Percentiles rank a stretch among this genome's conserved stretches.
These are phyloP conservation scores for Venturia oleaginea DNA, from an alignment of 2,329 filamentous ascomycete genomes.

Conservation along the genomic window DNA sequence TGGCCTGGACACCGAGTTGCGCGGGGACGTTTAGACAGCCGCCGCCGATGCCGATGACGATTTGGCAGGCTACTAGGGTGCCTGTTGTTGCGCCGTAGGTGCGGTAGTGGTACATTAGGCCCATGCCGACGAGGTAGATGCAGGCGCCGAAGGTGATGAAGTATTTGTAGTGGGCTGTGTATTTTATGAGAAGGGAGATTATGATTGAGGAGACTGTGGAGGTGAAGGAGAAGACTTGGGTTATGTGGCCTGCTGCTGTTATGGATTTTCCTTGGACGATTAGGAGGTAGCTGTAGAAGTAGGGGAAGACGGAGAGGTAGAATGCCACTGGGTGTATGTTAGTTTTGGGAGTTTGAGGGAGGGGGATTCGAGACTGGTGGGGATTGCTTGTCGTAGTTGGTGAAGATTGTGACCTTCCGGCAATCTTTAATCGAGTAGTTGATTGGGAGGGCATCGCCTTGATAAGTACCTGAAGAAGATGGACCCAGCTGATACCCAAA, in stretches of 20 bases:
- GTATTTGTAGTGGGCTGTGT: conserved; percentile 51
- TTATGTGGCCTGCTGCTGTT: conserved; percentile 52
- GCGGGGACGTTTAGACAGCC: conserved; percentile 48
- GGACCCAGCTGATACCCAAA: no score
- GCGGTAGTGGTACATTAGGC: conserved; percentile 47
- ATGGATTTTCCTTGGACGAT: conserved; percentile 53
- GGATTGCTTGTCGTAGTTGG: no score
- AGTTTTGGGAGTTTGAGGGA: conserved; percentile 27
- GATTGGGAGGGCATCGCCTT: no score
- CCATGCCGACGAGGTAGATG: conserved; percentile 46
- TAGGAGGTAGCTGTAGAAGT: conserved; percentile 58
- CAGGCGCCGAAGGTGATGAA: conserved; percentile 49
- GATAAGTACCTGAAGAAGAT: no score
- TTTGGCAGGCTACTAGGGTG: conserved; percentile 42
- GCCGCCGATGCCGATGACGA: conserved; percentile 46
- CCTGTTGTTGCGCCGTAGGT: conserved; percentile 36
- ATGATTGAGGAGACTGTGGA: conserved; percentile 53
- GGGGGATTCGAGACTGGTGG: not conserved
- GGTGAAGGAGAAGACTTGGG: conserved; percentile 56
- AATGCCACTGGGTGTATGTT: conserved; percentile 47
- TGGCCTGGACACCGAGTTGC: conserved; percentile 48
- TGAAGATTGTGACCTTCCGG: no score
- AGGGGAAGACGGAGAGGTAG: conserved; percentile 60
- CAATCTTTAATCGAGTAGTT: no score
- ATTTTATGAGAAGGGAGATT: conserved; percentile 55